phyloP scores from a whole-genome alignment of 495 filamentous ascomycete genomes.

The Neurospora sp. region DNA sequence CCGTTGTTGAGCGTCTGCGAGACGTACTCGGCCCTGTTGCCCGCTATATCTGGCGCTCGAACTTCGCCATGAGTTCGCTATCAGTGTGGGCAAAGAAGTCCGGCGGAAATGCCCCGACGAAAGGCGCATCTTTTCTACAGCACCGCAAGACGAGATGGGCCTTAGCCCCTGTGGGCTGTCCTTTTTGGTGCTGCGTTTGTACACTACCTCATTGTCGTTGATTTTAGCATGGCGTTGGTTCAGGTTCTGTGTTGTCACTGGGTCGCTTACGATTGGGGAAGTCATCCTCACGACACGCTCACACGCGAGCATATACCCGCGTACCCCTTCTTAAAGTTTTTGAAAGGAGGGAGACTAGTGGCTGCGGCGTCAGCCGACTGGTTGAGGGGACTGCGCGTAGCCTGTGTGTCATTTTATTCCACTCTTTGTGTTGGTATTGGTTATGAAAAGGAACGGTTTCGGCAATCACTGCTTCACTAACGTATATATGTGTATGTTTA shows the following conservation, averaged over 20 bases:
- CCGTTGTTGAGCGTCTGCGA: background rate
- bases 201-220: background rate
- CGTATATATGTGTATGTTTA: background rate
- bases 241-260: background rate
- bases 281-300: background rate
- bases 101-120: background rate
- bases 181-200: background rate
- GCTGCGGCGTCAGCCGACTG: background rate
- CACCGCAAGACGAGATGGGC: background rate
- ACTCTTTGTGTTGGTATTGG: background rate
- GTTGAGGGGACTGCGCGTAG: background rate
- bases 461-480: background rate
- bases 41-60: background rate
- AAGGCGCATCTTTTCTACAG: background rate
- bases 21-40: background rate
- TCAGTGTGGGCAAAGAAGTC: background rate
- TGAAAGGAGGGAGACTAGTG: background rate
- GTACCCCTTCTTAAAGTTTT: background rate
- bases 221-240: slow-evolving; percentile 3
- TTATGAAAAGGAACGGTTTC: background rate
- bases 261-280: background rate
- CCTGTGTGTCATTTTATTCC: background rate
- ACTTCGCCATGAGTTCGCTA: too few relatives aligned
- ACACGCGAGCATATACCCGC: background rate
- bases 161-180: background rate